phyloP scores from a whole-genome alignment of 2,329 filamentous ascomycete genomes.

The Calonectria pseudoturangicola region DNA sequence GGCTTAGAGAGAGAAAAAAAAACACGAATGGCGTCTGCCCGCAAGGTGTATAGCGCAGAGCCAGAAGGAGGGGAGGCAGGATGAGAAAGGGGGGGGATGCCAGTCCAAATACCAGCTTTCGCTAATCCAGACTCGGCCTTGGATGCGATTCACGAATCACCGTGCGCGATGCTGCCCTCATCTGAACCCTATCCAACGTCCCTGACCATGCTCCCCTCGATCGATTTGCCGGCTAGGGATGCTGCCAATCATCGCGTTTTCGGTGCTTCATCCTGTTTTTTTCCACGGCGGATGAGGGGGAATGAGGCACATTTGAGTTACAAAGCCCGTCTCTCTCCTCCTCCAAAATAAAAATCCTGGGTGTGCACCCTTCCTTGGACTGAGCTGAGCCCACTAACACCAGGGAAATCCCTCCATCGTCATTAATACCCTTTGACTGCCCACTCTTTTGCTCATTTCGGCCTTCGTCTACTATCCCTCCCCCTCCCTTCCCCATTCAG shows the following conservation, averaged over 20 bases:
- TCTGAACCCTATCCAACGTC: conserved; percentile 19
- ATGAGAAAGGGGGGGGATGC: background rate
- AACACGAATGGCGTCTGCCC: background rate
- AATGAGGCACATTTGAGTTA: conserved; percentile 3
- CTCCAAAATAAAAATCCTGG: conserved; percentile 6
- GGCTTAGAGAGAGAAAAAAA: too few species aligned
- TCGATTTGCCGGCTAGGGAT: background rate
- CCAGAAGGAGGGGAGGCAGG: too few species aligned
- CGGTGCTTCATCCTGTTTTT: background rate
- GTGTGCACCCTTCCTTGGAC: background rate
- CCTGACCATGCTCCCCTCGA: conserved; percentile 14
- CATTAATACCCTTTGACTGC: conserved; percentile 18
- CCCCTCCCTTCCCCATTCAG: background rate
- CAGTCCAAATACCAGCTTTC: conserved; percentile 2
- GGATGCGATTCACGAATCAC: conserved; percentile 40
- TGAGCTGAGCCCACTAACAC: conserved; percentile 13
- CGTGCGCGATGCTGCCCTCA: background rate
- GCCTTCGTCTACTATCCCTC: background rate
- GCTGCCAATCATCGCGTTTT: conserved; percentile 10
- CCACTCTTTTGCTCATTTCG: background rate
- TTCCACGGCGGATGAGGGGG: background rate
- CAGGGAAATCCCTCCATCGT: background rate
- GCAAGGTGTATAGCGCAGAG: background rate
- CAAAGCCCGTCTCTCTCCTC: background rate
- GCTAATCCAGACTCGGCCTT: conserved; percentile 36